These are phyloP conservation scores for Clonostachys sp. DNA, from an alignment of 2,329 filamentous ascomycete species.

Conservation along the genomic window DNA sequence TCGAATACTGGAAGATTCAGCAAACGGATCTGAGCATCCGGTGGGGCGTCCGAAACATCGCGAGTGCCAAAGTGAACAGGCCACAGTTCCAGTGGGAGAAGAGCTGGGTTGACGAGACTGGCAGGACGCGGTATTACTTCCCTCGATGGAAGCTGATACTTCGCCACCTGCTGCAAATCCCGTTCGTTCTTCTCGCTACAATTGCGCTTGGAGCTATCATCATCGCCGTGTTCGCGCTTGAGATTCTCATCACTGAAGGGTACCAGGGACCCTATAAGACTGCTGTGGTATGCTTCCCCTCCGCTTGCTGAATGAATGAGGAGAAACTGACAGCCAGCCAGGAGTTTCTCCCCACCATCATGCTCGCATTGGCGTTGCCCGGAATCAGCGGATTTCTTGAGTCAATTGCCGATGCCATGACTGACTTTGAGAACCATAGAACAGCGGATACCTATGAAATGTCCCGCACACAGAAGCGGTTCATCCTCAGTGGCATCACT, in stretches of 20 bases:
- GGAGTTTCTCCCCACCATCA: constrained; percentile 68
- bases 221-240: constrained; percentile 64
- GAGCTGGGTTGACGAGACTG: constrained; percentile 56
- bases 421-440: constrained; percentile 71
- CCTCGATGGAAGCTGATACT: constrained; percentile 59
- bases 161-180: constrained; percentile 64
- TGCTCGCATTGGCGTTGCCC: constrained; percentile 64
- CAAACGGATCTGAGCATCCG: constrained; percentile 67
- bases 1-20: constrained; percentile 77
- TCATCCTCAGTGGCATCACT: constrained; percentile 75
- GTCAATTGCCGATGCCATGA: constrained; percentile 56
- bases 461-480: constrained; percentile 69
- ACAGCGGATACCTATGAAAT: constrained; percentile 65
- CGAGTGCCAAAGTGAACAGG: constrained; percentile 60
- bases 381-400: constrained; percentile 61
- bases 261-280: constrained; percentile 67
- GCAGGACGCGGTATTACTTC: constrained; percentile 58
- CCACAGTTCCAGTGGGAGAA: constrained; percentile 61
- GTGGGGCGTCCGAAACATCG: constrained; percentile 69
- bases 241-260: constrained; percentile 71
- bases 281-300: constrained; percentile 45
- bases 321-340: constrained; percentile 16
- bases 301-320: neutral
- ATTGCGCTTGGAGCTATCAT: constrained; percentile 62
- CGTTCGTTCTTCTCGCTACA: constrained; percentile 59